Evolutionary conservation across 768 basidiomycete genomes (phyloP).

Genomic region (Mycena rosella): DNA sequence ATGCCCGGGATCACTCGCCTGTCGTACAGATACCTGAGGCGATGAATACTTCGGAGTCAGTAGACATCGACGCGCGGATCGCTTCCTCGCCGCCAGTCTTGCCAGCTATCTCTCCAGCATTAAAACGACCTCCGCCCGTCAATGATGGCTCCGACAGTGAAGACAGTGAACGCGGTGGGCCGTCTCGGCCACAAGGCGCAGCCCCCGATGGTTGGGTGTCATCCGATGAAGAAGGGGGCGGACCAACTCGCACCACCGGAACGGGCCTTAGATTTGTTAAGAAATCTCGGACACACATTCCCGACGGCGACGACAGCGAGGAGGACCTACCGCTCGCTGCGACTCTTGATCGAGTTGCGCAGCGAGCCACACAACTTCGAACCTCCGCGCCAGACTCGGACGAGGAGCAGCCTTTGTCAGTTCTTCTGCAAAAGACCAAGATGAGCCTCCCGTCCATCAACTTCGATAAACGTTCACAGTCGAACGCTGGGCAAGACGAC

Average conservation of each 20-base stretch:
- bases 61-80: slow-evolving; percentile 45
- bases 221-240: slow-evolving; percentile 74
- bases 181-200: slow-evolving; percentile 27
- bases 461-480: slow-evolving; percentile 50
- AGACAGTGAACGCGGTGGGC: slow-evolving; percentile 53
- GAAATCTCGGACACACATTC: slow-evolving; percentile 39
- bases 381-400: slow-evolving; percentile 63
- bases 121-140: slow-evolving; percentile 54
- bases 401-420: slow-evolving; percentile 79
- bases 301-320: slow-evolving; percentile 68
- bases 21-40: slow-evolving; percentile 21
- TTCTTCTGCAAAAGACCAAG: slow-evolving; percentile 63
- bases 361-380: slow-evolving; percentile 52
- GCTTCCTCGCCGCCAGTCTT: slow-evolving; percentile 59
- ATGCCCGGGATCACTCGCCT: slow-evolving; percentile 19
- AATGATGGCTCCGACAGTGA: slow-evolving; percentile 69
- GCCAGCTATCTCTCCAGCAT: slow-evolving; percentile 57
- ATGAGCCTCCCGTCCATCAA: slow-evolving; percentile 58
- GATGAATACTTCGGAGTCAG: slow-evolving; percentile 27
- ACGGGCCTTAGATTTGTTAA: slow-evolving; percentile 66
- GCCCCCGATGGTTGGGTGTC: slow-evolving; percentile 62
- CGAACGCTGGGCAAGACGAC: slow-evolving; percentile 48
- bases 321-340: slow-evolving; percentile 85
- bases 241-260: slow-evolving; percentile 69
- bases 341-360: slow-evolving; percentile 67